These are phyloP conservation scores for Grifola frondosa DNA, from an alignment of 1,284 basidiomycete species.

Conservation along the genomic window DNA sequence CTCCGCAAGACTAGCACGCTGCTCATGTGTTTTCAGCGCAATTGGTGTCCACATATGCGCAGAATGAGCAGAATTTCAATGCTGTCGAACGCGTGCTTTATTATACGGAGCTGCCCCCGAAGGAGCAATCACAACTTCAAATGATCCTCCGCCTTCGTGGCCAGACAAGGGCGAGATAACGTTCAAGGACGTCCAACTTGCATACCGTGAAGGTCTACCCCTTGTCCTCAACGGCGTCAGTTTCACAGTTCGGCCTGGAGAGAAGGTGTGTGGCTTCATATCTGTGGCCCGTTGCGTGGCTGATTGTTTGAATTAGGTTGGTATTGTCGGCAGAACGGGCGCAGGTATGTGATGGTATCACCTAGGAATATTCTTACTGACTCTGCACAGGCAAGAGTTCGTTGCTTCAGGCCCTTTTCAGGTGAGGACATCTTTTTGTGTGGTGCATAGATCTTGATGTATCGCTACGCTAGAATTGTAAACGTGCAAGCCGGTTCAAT, in stretches of 20 bases:
- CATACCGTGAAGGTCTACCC: constrained; percentile 73
- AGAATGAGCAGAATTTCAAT: constrained; percentile 72
- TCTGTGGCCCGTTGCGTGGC: constrained; percentile 1
- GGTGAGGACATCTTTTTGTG: constrained; percentile 35
- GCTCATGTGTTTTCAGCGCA: constrained; percentile 38
- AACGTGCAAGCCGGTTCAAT: constrained; percentile 65
- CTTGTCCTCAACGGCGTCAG: constrained; percentile 68
- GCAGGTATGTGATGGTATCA: constrained; percentile 42
- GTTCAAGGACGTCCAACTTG: constrained; percentile 63
- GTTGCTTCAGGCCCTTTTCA: constrained; percentile 71
- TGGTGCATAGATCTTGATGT: constrained; percentile 19
- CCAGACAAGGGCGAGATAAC: constrained; percentile 60
- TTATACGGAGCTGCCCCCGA: constrained; percentile 56
- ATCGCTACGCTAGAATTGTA: constrained; percentile 53
- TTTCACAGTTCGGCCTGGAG: constrained; percentile 64
- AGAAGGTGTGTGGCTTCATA: constrained; percentile 56
- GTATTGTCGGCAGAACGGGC: constrained; percentile 74
- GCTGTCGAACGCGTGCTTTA: constrained; percentile 67
- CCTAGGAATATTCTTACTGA: background rate
- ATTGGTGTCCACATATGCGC: constrained; percentile 56
- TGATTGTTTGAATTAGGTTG: constrained; percentile 44
- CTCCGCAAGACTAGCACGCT: background rate
- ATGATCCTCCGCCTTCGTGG: constrained; percentile 65
- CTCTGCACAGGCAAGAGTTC: constrained; percentile 65
- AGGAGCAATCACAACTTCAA: constrained; percentile 39